phyloP scores from a whole-genome alignment of 495 filamentous ascomycete species.

The Penicillium cataractarum region DNA sequence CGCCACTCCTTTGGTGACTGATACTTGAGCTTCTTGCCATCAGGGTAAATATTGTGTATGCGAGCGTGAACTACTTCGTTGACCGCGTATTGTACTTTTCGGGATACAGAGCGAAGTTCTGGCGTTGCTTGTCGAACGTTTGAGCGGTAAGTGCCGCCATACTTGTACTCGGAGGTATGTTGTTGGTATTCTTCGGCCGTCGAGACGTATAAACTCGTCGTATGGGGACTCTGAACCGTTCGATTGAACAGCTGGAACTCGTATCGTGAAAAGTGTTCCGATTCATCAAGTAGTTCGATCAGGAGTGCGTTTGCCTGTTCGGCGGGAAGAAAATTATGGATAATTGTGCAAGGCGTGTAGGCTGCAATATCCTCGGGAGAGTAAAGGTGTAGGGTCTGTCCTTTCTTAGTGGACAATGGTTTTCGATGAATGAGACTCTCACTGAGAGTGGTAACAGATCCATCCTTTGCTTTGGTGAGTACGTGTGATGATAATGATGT shows the following conservation, averaged over 20 bases:
- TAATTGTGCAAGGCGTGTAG: slow-evolving; percentile 85
- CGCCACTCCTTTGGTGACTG: slow-evolving; percentile 74
- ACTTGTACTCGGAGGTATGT: slow-evolving; percentile 79
- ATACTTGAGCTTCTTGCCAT: slow-evolving; percentile 72
- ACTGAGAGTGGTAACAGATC: slow-evolving; percentile 26
- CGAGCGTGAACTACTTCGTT: slow-evolving; percentile 71
- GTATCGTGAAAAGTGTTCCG: slow-evolving; percentile 69
- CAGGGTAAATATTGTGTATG: slow-evolving; percentile 63
- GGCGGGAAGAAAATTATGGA: slow-evolving; percentile 83
- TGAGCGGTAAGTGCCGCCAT: slow-evolving; percentile 74
- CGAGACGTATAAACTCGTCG: slow-evolving; percentile 78
- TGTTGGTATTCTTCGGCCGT: slow-evolving; percentile 58
- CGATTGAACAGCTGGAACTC: slow-evolving; percentile 87
- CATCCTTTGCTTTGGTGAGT: slow-evolving; percentile 29
- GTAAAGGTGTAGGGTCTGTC: slow-evolving; percentile 80
- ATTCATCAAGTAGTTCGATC: slow-evolving; percentile 74
- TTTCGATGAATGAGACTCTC: slow-evolving; percentile 42
- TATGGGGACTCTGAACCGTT: slow-evolving; percentile 80
- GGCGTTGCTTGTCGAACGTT: slow-evolving; percentile 77
- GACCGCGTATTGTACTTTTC: slow-evolving; percentile 69
- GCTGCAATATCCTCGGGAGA: slow-evolving; percentile 74
- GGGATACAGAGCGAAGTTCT: slow-evolving; percentile 65
- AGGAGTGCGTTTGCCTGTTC: slow-evolving; percentile 74
- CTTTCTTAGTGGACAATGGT: slow-evolving; percentile 66
- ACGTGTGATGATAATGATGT: slow-evolving; percentile 54